These are phyloP conservation scores for Violaceomyces palustris DNA, from an alignment of 1,284 basidiomycete genomes.

Conservation along the genomic window DNA sequence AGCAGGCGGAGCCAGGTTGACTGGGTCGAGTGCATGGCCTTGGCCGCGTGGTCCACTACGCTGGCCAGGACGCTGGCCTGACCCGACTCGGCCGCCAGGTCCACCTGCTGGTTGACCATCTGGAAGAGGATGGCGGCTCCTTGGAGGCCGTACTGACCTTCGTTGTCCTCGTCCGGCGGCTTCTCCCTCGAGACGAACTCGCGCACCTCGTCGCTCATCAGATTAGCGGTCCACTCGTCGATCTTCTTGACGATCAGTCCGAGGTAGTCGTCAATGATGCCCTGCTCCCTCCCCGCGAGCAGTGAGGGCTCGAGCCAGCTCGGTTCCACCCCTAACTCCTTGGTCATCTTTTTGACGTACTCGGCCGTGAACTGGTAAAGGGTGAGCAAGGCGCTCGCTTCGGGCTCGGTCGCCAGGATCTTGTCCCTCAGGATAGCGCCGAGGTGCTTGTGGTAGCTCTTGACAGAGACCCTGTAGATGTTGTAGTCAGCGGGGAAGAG, in stretches of 20 bases:
- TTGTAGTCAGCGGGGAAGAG: constrained; percentile 92
- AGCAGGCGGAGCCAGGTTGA: constrained; percentile 79
- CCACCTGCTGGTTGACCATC: constrained; percentile 93
- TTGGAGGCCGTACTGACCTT: constrained; percentile 85
- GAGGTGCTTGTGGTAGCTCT: constrained; percentile 87
- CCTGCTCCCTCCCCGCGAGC: constrained; percentile 86
- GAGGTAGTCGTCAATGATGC: constrained; percentile 91
- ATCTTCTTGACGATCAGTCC: constrained; percentile 88
- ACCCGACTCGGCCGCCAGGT: constrained; percentile 88
- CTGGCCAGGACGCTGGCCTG: constrained; percentile 88
- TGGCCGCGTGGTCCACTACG: constrained; percentile 80
- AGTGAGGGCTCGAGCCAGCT: constrained; percentile 59
- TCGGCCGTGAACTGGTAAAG: constrained; percentile 92
- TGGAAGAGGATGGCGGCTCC: constrained; percentile 93
- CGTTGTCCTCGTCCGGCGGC: constrained; percentile 80
- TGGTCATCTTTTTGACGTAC: constrained; percentile 83
- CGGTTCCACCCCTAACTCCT: constrained; percentile 75
- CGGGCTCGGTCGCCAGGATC: constrained; percentile 67
- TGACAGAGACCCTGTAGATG: constrained; percentile 75
- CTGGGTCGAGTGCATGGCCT: constrained; percentile 86
- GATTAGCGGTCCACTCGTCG: constrained; percentile 91
- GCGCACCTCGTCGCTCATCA: constrained; percentile 83
- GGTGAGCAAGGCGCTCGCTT: constrained; percentile 76
- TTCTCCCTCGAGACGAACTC: constrained; percentile 78
- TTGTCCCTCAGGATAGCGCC: constrained; percentile 70